Base-by-base conservation (phyloP, 139 green algal species). In the Limnomonas spitsbergensis region DNA sequence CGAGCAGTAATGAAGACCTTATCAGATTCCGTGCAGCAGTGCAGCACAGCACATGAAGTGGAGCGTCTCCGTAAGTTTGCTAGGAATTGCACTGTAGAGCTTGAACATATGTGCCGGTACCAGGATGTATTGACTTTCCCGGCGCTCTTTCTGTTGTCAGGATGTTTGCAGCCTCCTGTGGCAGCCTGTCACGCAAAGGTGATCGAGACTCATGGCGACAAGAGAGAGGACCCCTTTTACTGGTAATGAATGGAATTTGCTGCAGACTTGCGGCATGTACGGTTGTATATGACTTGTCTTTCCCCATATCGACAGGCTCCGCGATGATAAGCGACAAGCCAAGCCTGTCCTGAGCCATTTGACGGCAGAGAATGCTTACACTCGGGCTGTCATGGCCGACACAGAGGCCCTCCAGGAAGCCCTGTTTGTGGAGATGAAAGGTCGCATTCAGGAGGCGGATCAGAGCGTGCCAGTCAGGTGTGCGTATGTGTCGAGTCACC, bases 371-470 rank as follows among this genome's bases (percentile, higher is more conserved):
- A 96, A 93, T 24, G 82, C 68, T 0, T 96, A 96, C 81, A 88
- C 82, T 0, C 81, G 91, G 47, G 85, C 88, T 1, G 87, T 90
- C 14, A 75, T 98, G 85, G 89, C 90, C 0, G 90, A 95, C 78
- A 96, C 93, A 1, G 87, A 93, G 82, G 53, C 70, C 34, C 74
- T 97, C 76, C 92, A 96, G 80, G 83, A 94, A 52, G 20, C 37
- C 69, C 88, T 98, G 74, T 96, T 93, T 84, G 69, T 80, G 34
- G 94, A 98, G 86, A 95, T 98, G 93, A 53, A 91, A 2, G 88
- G 66, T 0, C 78, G 91, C 34, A 97, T 97, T 76, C 80, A 97
- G 80, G 94, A 98, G 84, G 92, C 83, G 0, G 94, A 98, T 74
- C 39, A 82, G 54, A 84, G 77, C 53, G 80, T 86, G 37, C 83